Evolutionary conservation across 2,329 filamentous ascomycete species (phyloP), one percentile per base, ranked within the genome.

Genomic region (Hymenotorrendiella dingleyae): DNA sequence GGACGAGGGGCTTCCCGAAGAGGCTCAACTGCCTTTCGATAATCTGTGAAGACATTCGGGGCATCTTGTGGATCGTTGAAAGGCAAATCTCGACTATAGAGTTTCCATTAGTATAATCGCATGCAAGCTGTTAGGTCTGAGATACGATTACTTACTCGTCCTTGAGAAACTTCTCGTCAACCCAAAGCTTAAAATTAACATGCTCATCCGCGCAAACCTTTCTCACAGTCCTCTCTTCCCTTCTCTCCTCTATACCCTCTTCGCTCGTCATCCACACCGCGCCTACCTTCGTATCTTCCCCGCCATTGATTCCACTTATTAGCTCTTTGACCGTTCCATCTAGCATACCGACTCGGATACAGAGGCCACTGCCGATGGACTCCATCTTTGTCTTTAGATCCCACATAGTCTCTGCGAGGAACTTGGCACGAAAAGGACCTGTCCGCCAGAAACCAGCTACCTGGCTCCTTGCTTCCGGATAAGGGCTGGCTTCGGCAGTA

Each of bases 81-180:
- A 0, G 77, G 73, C 0, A 84, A 60, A 55, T 91, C 84, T 17
- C 79, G 79, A 53, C 84, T 89, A 19, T 22, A 40, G 23, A 21
- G 28, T 14, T 24, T 37, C 21, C 30, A 33, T 28, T 20, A 17
- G 16, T 35, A 14, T 34, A 20, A 14, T n/a, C n/a, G n/a, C n/a
- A n/a, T n/a, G n/a, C n/a, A n/a, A n/a, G n/a, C n/a, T n/a, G n/a
- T n/a, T n/a, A n/a, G n/a, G n/a, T n/a, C n/a, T n/a, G n/a, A n/a
- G n/a, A n/a, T n/a, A n/a, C n/a, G n/a, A n/a, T n/a, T 19, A 74
- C 83, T 64, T 67, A 90, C 86, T 90, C 84, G 55, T 90, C 82
- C 38, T 90, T 71, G 46, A 81, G 81, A 53, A 86, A 90, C 59
- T 90, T 91, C 62, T 89, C 85, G 54, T 91, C 85, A 0, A 64